phyloP scores from a whole-genome alignment of 768 basidiomycete genomes.

The Phallus indusiatus region DNA sequence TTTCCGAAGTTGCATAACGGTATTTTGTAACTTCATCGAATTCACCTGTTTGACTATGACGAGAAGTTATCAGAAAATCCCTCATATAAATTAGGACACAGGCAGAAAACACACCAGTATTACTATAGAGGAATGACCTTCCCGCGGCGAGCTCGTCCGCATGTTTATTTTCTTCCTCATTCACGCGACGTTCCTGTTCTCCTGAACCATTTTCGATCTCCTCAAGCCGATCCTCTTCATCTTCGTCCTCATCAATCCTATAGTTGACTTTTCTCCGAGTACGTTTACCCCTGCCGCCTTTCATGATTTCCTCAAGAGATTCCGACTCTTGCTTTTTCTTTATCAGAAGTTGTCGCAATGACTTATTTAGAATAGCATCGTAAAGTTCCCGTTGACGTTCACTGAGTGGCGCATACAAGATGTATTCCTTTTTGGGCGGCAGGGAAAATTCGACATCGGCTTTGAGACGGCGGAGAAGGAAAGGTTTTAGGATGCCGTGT shows the following conservation, averaged over 20 bases:
- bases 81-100: neutral
- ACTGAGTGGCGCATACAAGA: slow-evolving; percentile 85
- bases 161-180: slow-evolving; percentile 24
- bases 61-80: neutral
- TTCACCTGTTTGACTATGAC: slow-evolving; percentile 70
- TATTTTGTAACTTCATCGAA: slow-evolving; percentile 89
- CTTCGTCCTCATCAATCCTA: slow-evolving; percentile 37
- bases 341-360: slow-evolving; percentile 49
- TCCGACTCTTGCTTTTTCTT: slow-evolving; percentile 14
- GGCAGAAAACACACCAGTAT: slow-evolving; percentile 41
- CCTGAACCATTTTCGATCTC: slow-evolving; percentile 40
- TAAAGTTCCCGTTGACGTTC: slow-evolving; percentile 78
- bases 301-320: slow-evolving; percentile 22
- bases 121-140: slow-evolving; percentile 45
- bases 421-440: slow-evolving; percentile 91
- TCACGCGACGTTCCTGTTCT: slow-evolving; percentile 24
- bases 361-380: slow-evolving; percentile 64
- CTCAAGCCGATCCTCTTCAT: slow-evolving; percentile 57
- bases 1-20: slow-evolving; percentile 95
- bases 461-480: slow-evolving; percentile 87
- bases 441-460: slow-evolving; percentile 72
- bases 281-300: slow-evolving; percentile 22
- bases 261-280: slow-evolving; percentile 35
- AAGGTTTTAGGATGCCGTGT: slow-evolving; percentile 90
- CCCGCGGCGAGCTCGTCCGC: slow-evolving; percentile 45